A percentile compares a stretch with the other conserved stretches of the same genome.
These are phyloP conservation scores for Anastatica hierochuntica DNA, from an alignment of 345 rosid genomes.

Conservation along the genomic window DNA sequence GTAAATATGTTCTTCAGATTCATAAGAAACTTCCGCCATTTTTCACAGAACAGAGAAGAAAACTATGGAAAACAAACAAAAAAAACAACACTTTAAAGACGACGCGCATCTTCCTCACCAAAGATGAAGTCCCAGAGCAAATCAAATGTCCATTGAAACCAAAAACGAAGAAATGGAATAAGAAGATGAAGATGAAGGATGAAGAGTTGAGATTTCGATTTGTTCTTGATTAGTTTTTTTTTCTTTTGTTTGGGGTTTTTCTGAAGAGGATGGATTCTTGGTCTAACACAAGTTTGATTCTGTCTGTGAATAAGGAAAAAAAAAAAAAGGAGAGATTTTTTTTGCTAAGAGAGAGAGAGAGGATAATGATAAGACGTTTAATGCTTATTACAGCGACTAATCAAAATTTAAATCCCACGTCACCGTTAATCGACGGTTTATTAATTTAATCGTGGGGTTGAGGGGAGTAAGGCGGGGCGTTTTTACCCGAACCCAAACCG, in stretches of 20 bases:
- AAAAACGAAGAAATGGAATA: neutral
- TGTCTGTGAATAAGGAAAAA: too few relatives aligned
- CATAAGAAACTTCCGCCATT: conserved; percentile 13
- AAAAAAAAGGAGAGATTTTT: too few relatives aligned
- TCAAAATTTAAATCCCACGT: too few relatives aligned
- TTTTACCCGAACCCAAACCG: too few relatives aligned
- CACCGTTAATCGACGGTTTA: too few relatives aligned
- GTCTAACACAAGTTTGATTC: too few relatives aligned
- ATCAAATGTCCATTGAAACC: conserved; percentile 38
- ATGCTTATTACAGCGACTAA: too few relatives aligned
- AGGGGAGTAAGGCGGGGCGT: too few relatives aligned
- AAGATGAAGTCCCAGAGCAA: conserved; percentile 6
- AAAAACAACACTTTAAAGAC: neutral
- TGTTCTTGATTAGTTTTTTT: conserved; percentile 7
- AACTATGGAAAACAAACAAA: neutral
- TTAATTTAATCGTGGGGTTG: too few relatives aligned
- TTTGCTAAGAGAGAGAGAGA: too few relatives aligned
- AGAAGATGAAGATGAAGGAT: conserved; percentile 1
- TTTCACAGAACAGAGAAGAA: conserved; percentile 19
- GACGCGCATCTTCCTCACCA: conserved; percentile 12
- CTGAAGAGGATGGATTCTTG: too few relatives aligned
- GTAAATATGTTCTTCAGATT: conserved; percentile 7
- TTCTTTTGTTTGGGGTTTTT: neutral
- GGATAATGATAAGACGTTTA: too few relatives aligned
- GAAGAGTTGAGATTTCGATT: conserved; percentile 27